Conservation (phyloP, 305 asterid genomes). For the Striga hermonthica region DNA sequence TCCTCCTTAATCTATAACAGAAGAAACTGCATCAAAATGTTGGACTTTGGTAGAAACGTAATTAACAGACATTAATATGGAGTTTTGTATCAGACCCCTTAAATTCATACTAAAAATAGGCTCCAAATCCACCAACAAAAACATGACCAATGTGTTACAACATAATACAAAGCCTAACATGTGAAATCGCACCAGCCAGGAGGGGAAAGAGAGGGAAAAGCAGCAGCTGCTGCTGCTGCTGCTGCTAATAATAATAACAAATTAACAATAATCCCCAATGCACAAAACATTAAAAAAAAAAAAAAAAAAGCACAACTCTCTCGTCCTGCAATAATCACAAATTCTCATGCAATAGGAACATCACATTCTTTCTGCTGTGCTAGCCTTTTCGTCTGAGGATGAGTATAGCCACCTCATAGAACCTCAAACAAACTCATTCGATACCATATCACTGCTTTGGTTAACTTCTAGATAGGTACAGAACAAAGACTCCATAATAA, state of each 20-base stretch:
- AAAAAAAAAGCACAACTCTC: conserved; percentile 3
- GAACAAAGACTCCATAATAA: background rate
- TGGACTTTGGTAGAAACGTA: conserved; percentile 18
- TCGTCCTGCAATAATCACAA: conserved; percentile 9
- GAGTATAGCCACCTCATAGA: background rate
- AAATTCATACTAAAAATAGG: conserved; percentile 10
- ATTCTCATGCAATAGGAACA: conserved; percentile 13
- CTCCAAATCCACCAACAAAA: conserved; percentile 4
- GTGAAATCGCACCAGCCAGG: too few relatives aligned
- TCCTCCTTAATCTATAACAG: conserved; percentile 48
- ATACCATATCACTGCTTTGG: too few relatives aligned
- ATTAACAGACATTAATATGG: background rate
- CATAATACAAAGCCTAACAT: too few relatives aligned
- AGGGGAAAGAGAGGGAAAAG: too few relatives aligned
- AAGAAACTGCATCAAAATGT: conserved; percentile 29
- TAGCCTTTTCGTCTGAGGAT: conserved; percentile 15
- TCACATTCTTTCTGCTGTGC: conserved; percentile 2
- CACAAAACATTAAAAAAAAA: background rate
- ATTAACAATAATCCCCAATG: too few relatives aligned
- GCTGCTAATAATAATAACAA: too few relatives aligned
- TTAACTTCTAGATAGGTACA: background rate
- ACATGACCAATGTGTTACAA: background rate
- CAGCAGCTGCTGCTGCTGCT: too few relatives aligned
- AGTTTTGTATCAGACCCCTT: conserved; percentile 14
- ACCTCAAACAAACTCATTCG: background rate